Evolutionary conservation across 805 yeast species (phyloP), one percentile per base, ranked within the genome.

Genomic region (Schwanniomyces vanrijiae): DNA sequence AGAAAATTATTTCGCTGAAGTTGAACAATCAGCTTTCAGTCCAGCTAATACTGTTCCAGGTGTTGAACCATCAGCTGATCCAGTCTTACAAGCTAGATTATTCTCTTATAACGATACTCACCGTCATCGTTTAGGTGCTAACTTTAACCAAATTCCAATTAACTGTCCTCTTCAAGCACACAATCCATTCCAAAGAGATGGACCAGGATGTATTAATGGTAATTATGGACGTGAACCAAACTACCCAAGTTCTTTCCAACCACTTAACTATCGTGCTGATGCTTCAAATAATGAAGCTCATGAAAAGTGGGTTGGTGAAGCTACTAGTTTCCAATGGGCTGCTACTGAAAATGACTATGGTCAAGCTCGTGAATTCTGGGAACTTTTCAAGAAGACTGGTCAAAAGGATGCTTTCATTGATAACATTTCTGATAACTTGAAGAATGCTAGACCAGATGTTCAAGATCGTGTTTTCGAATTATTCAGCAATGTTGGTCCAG

Each of bases 291-390:
- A 65, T 39, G 77, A 79, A 59, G 81, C 81, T 56, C 91, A 86
- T 68, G 95, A 88, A 71, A 78, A 81, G 50, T 88, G 94, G 94
- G 71, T 73, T 46, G 94, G 94, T 47, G 81, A 89, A 44, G 94
- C 94, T 40, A 71, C 83, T 51, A 88, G 91, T 54, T 88, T 80
- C 82, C 94, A 89, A 72, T 90, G 97, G 97, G 77, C 78, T 46
- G 80, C 80, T 46, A 71, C 78, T 24, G 86, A 83, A 43, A 88
- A 81, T 49, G 96, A 92, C 71, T 91, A 71, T 66, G 78, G 68
- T 52, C 97, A 91, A 73, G 86, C 96, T 42, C 73, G 84, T 52
- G 83, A 66, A 28, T 77, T 91, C 59, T 92, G 90, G 83, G 76
- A 86, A 48, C 94, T 88, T 33, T 77, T 88, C 45, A 84, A 71